Evolutionary conservation across 1,284 basidiomycete species (phyloP), one percentile per base, ranked within the genome.

Genomic region (Agroathelia rolfsii): DNA sequence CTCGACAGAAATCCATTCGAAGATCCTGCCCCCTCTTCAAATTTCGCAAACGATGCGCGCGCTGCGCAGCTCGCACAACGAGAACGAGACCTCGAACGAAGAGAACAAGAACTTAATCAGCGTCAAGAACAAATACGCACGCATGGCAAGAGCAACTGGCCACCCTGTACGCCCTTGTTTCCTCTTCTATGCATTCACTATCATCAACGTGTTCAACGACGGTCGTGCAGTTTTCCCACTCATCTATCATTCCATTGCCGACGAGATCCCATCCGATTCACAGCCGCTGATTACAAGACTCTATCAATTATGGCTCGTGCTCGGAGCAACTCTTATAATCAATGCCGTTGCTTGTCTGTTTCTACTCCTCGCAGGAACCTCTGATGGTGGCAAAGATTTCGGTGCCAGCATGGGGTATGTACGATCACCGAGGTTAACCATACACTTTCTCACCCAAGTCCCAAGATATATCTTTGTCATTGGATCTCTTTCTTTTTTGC

Each of bases 271-370:
- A 4, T 75, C 85, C 42, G 75, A 79, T 14, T 81, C 79, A 36
- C 79, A 77, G 42, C 69, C 76, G 3, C 71, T 92, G 45, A 81
- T 95, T 44, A 79, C 76, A 35, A 78, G 88, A 29, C 58, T 98
- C 38, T 94, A 87, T 55, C 77, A 82, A 48, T 69, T 90, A 47
- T 93, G 89, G 88, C 76, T 90, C 24, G 74, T 85, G 38, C 76
- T 93, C 16, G 47, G 78, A 9, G 70, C 56, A 13, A 90, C 89
- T 2, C 66, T 98, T 20, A 54, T 90, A 46, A 48, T 96, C 53
- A 99, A 99, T 63, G 72, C 96, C 63, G 66, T 96, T 29, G 87
- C 85, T 9, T 93, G 86, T 54, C 80, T 97, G 48, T 76, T 89
- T 49, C 64, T 96, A 44, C 71, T 96, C 41, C 62, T 87, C 31